Base-by-base conservation (phyloP, 352 stramenopile species). In the Thalassiosira mediterranea region DNA sequence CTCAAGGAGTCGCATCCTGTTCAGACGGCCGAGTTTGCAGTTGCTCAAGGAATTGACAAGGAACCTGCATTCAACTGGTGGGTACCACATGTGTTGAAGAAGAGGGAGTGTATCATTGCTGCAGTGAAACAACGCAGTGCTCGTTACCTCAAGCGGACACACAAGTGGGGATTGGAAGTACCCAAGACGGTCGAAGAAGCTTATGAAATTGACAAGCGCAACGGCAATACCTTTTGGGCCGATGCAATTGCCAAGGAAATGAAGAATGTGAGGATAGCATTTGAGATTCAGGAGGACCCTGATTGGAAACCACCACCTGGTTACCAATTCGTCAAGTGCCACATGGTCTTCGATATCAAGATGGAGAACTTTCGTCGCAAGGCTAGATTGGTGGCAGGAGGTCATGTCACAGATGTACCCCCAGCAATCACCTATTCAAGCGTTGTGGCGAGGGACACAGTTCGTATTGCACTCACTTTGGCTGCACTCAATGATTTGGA, bases 341-440 rank as follows among this genome's bases (percentile, higher is more conserved):
- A 83, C 38, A 73, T 82, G 65, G 62, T 84, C 3, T 87, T 87
- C 47, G 75, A 87, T 34, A 51, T 87, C 0, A 87, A 87, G 46
- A 84, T 87, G 62, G 70, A 87, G 49, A 32, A 70, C 29, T 63
- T 75, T 37, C 40, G 31, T 8, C 21, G 47, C 17, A 74, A 83
- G 44, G 72, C 67, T 10, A 15, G 53, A 21, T 11, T 76, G 0
- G 59, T 76, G 38, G 52, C 61, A 37, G 61, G 58, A 40, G 56
- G 62, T 0, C 42, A 81, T 32, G 71, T 46, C 26, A 78, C 66
- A 1, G 64, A 73, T 26, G 21, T 47, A 19, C 60, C 71, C 1
- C 13, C 38, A 11, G 38, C 29, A 0, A 32, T 69, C 0, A 85
- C 58, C n/a, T 85, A 88, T 34, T 51, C 71, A 4, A 85, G 67